phyloP scores from a whole-genome alignment of 2,329 filamentous ascomycete genomes.

The Microdochium paspali region DNA sequence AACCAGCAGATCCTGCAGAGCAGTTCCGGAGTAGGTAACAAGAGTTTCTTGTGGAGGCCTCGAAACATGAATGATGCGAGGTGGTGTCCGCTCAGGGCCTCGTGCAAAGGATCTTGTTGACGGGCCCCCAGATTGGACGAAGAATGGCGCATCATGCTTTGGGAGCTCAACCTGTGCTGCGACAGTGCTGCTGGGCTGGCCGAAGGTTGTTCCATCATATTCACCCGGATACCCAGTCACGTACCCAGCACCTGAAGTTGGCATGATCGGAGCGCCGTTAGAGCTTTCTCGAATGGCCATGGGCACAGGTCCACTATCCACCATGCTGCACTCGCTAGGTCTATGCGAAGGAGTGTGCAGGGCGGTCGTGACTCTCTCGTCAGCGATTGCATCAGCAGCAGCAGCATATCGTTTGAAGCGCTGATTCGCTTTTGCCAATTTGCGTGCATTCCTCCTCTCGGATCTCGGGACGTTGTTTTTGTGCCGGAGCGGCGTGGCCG shows the following conservation, averaged over 20 bases:
- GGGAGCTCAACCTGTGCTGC: neutral
- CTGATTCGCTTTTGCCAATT: constrained; percentile 16
- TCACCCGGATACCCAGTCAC: neutral
- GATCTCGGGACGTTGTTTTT: constrained; percentile 8
- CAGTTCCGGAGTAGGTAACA: constrained; percentile 14
- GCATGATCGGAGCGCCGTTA: neutral
- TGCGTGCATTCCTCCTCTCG: constrained; percentile 16
- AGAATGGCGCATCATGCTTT: neutral
- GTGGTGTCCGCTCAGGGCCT: neutral
- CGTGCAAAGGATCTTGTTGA: neutral
- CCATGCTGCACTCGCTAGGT: neutral
- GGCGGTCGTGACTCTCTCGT: constrained; percentile 1
- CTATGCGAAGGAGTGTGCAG: neutral
- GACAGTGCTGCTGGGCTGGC: neutral
- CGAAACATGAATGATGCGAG: neutral
- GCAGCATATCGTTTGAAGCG: constrained; percentile 24
- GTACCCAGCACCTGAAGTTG: neutral
- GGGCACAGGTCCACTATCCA: neutral
- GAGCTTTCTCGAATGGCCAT: neutral
- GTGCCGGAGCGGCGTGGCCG: constrained; percentile 11
- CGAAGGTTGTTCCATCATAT: neutral
- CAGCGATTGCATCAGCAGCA: constrained; percentile 19
- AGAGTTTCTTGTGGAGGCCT: constrained; percentile 3
- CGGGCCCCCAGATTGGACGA: neutral
- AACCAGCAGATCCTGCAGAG: constrained; percentile 20